A percentile compares a stretch with the other conserved stretches of the same genome.
Evolutionary conservation across 495 filamentous ascomycete genomes (phyloP).

Genomic region (Hyaloscypha variabilis): DNA sequence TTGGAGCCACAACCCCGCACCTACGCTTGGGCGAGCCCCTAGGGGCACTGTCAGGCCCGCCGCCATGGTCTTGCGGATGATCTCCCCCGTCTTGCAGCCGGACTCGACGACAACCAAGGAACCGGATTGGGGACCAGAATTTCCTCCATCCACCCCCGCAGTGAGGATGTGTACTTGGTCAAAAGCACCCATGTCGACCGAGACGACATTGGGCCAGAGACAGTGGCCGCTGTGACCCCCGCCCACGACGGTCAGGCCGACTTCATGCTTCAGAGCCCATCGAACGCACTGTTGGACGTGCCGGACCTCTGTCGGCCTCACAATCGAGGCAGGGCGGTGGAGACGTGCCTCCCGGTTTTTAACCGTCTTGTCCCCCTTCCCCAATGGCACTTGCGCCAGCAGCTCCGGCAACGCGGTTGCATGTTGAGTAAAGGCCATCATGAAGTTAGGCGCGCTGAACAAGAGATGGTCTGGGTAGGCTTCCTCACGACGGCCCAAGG

Average conservation of each 20-base stretch:
- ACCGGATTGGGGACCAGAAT: conserved; percentile 32
- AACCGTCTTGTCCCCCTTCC: conserved; percentile 37
- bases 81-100: conserved; percentile 59
- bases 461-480: conserved; percentile 44
- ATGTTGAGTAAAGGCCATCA: conserved; percentile 55
- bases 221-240: conserved; percentile 66
- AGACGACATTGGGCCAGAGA: conserved; percentile 53
- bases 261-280: conserved; percentile 57
- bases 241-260: conserved; percentile 55
- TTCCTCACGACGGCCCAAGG: conserved; percentile 48
- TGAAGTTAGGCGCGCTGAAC: conserved; percentile 55
- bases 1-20: conserved; percentile 64
- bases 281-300: conserved; percentile 59
- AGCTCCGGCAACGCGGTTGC: conserved; percentile 52
- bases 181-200: conserved; percentile 62
- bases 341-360: conserved; percentile 58
- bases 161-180: conserved; percentile 50
- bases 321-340: conserved; percentile 45
- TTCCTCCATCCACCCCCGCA: conserved; percentile 31
- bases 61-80: conserved; percentile 53
- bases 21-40: conserved; percentile 63
- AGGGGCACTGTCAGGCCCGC: conserved; percentile 58
- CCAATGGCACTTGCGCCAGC: conserved; percentile 47
- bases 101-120: conserved; percentile 52
- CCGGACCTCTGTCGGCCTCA: conserved; percentile 50